Percentiles rank a stretch among this genome's conserved stretches.
Conservation (phyloP, 495 filamentous ascomycete genomes). For the Aspergillus incahuasiensis region DNA sequence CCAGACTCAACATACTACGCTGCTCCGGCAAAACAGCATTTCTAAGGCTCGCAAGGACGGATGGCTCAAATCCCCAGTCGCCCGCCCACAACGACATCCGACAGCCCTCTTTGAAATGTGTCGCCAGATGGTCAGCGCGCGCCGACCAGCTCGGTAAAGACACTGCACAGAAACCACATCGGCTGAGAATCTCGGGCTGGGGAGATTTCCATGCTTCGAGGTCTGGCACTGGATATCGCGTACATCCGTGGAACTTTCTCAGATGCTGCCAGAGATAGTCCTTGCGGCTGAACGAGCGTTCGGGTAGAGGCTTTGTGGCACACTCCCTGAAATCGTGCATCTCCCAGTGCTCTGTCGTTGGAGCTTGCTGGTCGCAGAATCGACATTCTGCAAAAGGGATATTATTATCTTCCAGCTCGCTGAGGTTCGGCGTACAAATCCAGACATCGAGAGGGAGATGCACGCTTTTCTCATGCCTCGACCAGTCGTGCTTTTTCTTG, state of each 20-base stretch:
- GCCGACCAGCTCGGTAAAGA: slow-evolving; percentile 58
- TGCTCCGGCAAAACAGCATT: slow-evolving; percentile 38
- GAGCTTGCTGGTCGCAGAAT: slow-evolving; percentile 60
- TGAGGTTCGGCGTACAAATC: slow-evolving; percentile 49
- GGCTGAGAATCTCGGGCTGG: slow-evolving; percentile 55
- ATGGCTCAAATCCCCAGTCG: slow-evolving; percentile 64
- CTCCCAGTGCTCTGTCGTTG: slow-evolving; percentile 58
- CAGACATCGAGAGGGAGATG: slow-evolving; percentile 75
- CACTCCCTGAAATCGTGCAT: slow-evolving; percentile 68
- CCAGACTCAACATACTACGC: not conserved
- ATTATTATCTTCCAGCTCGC: not conserved
- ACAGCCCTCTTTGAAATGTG: slow-evolving; percentile 63
- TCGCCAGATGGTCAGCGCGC: slow-evolving; percentile 60
- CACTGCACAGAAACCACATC: slow-evolving; percentile 67
- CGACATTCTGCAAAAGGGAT: slow-evolving; percentile 43
- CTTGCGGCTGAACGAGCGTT: slow-evolving; percentile 77
- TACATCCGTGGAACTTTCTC: slow-evolving; percentile 65
- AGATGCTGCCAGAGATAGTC: slow-evolving; percentile 81
- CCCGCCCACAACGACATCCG: slow-evolving; percentile 69
- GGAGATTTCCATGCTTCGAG: slow-evolving; percentile 68
- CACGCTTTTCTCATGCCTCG: slow-evolving; percentile 75
- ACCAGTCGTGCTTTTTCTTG: slow-evolving; percentile 81
- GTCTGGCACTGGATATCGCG: slow-evolving; percentile 51
- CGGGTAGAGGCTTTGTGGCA: slow-evolving; percentile 55
- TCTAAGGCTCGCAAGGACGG: slow-evolving; percentile 54